Base-by-base conservation (phyloP, 2,329 filamentous ascomycete species). In the Cladosporium sp. region DNA sequence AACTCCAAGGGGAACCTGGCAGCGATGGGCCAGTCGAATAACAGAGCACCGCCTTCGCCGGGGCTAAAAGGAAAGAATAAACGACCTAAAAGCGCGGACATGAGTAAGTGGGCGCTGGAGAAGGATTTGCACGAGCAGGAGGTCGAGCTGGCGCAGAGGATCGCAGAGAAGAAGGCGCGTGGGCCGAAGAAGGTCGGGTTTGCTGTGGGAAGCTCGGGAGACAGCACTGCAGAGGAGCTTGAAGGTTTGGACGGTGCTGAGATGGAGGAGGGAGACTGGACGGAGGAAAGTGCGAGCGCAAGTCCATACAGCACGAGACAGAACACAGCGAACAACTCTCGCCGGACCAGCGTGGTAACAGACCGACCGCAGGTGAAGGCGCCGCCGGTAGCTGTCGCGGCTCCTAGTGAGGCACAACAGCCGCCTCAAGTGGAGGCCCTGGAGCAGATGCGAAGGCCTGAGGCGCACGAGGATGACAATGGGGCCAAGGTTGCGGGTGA, bases 1-100 rank as follows among this genome's bases (percentile, higher is more conserved):
- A 74, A 73, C 23, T 78, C 76, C 8, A 72, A 74, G 4, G 80
- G 80, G 72, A 78, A 78, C 65, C 67, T 79, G 31, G 71, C 75
- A 37, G 68, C 65, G 7, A 56, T 73, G 65, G 65, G 26, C 56
- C 67, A 44, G 44, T 62, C 44, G 52, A 64, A 65, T 23, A 67
- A 71, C 33, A 69, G 68, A 63, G 68, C 71, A 10, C 72, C 72
- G 12, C 68, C 69, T 3, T 73, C 71, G 14, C 73, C 73, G 8
- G 72, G 70, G 0, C 33, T 75, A 62, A 76, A 74, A 66, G 72
- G 70, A 8, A 71, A 69, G 66, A 72, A 52, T 31, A 75, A 74
- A 67, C 61, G 73, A 26, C 72, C 73, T 12, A 74, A 73, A 65
- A 75, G 73, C 37, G 72, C 69, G 11, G 74, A 76, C 44, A 66